Percentiles rank a stretch among this genome's conserved stretches.
Evolutionary conservation across 2,329 filamentous ascomycete genomes (phyloP).

Genomic region (Pseudogymnoascus pannorum): DNA sequence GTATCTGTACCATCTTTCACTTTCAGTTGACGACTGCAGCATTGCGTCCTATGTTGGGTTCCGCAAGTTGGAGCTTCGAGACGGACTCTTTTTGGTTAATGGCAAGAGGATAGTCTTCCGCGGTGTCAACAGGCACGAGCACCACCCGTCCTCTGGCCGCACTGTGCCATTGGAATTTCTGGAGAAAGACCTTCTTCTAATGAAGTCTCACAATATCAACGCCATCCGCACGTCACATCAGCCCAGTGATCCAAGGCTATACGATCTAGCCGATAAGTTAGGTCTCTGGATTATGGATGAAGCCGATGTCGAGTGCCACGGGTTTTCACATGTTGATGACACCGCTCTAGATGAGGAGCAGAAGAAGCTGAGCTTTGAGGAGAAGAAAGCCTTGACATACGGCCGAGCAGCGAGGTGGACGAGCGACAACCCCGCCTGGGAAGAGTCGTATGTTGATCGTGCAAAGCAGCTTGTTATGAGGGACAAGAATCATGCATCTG

Average conservation of each 20-base stretch:
- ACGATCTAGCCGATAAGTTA: slow-evolving; percentile 53
- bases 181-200: slow-evolving; percentile 43
- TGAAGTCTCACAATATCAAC: slow-evolving; percentile 59
- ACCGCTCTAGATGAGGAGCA: background rate
- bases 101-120: slow-evolving; percentile 45
- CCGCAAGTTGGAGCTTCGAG: slow-evolving; percentile 43
- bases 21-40: slow-evolving; percentile 29
- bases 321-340: slow-evolving; percentile 26
- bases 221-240: slow-evolving; percentile 62
- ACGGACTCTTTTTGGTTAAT: slow-evolving; percentile 45
- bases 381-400: slow-evolving; percentile 35
- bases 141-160: slow-evolving; percentile 43
- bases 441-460: slow-evolving; percentile 45
- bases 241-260: slow-evolving; percentile 49
- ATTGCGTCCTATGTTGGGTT: slow-evolving; percentile 44
- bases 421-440: slow-evolving; percentile 38
- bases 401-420: slow-evolving; percentile 35
- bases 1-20: slow-evolving; percentile 47
- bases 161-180: slow-evolving; percentile 44
- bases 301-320: slow-evolving; percentile 43
- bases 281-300: slow-evolving; percentile 52
- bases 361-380: slow-evolving; percentile 31
- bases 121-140: slow-evolving; percentile 50
- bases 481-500: slow-evolving; percentile 45
- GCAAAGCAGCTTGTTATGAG: slow-evolving; percentile 43